These are phyloP conservation scores for Euphorbia peplus DNA, from an alignment of 345 rosid genomes.

Conservation along the genomic window DNA sequence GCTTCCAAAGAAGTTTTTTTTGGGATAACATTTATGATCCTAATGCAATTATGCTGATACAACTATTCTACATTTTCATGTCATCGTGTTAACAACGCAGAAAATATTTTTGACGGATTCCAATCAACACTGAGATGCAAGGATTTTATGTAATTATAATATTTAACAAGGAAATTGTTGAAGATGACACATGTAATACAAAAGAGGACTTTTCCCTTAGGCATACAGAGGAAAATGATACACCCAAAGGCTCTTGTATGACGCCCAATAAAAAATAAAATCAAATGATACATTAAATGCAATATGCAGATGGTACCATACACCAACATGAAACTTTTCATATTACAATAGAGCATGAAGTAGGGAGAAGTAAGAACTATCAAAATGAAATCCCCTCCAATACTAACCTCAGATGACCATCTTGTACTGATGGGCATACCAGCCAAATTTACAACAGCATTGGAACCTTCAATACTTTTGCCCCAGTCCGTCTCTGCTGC, in stretches of 20 bases:
- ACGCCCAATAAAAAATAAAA: neutral
- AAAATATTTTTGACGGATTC: neutral
- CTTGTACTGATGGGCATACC: conserved; percentile 87
- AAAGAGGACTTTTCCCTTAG: neutral
- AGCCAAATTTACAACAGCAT: conserved; percentile 91
- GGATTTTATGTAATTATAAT: too few species aligned
- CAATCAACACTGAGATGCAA: neutral
- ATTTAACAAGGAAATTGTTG: neutral
- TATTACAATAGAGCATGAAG: neutral
- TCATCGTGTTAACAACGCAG: neutral
- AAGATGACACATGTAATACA: too few species aligned
- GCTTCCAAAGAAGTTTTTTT: too few species aligned
- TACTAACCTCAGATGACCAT: conserved; percentile 86
- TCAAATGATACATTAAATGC: neutral
- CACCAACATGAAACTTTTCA: neutral
- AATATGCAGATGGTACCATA: neutral
- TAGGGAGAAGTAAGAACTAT: neutral
- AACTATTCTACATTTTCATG: too few species aligned
- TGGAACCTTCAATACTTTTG: conserved; percentile 65
- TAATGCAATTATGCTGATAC: neutral
- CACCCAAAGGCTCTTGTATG: too few species aligned
- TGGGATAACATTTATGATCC: neutral
- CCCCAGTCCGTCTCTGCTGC: conserved; percentile 78
- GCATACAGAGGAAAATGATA: neutral
- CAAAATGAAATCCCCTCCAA: neutral